Conservation (phyloP, 495 filamentous ascomycete species). For the Chaetomium tenue region DNA sequence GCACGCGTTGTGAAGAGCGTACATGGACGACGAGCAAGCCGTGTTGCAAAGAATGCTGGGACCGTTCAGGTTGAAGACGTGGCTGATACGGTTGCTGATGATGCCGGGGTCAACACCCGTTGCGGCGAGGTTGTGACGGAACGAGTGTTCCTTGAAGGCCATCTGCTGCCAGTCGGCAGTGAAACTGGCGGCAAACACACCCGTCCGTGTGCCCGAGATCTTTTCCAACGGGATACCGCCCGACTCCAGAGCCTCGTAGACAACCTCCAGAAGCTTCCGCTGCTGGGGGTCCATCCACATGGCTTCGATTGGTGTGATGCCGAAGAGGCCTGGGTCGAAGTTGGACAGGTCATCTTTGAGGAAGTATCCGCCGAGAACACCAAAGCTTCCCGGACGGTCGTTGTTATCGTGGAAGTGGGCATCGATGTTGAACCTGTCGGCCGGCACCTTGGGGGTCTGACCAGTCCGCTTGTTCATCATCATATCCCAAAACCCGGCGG, state of each 20-base stretch:
- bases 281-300: constrained; percentile 1
- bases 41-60: constrained; percentile 49
- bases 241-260: constrained; percentile 28
- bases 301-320: background rate
- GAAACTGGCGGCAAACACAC: constrained; percentile 26
- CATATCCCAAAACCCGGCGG: constrained; percentile 47
- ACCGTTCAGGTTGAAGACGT: constrained; percentile 48
- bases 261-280: background rate
- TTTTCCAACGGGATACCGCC: constrained; percentile 65
- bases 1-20: constrained; percentile 52
- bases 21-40: constrained; percentile 55
- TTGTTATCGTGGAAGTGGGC: constrained; percentile 58
- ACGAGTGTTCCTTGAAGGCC: background rate
- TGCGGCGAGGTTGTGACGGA: constrained; percentile 36
- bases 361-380: background rate
- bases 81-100: constrained; percentile 49
- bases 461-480: constrained; percentile 12
- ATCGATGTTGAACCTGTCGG: constrained; percentile 59
- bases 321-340: constrained; percentile 46
- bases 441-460: constrained; percentile 43
- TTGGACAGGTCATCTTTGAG: constrained; percentile 61
- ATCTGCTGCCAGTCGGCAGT: constrained; percentile 7
- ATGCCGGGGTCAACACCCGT: constrained; percentile 34
- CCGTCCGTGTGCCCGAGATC: constrained; percentile 66
- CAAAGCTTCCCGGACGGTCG: constrained; percentile 40